Conservation (phyloP, 1,284 basidiomycete genomes). For the Coriolopsis trogii region DNA sequence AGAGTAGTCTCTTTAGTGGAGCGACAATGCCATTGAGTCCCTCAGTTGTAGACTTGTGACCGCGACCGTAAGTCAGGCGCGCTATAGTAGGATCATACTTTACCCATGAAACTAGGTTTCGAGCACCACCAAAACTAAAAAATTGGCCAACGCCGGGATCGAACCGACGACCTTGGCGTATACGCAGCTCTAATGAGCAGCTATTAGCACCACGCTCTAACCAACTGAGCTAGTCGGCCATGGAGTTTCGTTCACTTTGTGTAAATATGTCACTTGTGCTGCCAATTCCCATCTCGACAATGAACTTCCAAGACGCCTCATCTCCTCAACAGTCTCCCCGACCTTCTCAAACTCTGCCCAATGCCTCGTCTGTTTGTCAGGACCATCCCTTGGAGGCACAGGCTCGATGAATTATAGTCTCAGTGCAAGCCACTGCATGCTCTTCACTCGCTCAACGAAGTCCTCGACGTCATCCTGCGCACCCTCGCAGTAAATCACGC, state of each 20-base stretch:
- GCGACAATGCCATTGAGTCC: too few species aligned
- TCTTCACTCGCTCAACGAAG: constrained; percentile 68
- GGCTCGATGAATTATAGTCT: constrained; percentile 62
- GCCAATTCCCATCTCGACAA: constrained; percentile 71
- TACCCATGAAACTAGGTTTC: too few species aligned
- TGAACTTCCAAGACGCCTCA: constrained; percentile 58
- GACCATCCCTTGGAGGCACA: constrained; percentile 18
- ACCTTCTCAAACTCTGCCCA: constrained; percentile 72
- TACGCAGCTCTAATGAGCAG: too few species aligned
- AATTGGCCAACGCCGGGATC: too few species aligned
- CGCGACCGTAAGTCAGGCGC: neutral
- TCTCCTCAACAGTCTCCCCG: constrained; percentile 68
- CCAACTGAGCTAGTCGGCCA: too few species aligned
- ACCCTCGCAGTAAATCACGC: constrained; percentile 72
- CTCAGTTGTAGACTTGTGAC: neutral
- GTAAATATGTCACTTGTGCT: constrained; percentile 28
- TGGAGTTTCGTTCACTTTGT: neutral
- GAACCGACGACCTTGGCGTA: too few species aligned
- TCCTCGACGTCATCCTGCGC: constrained; percentile 53
- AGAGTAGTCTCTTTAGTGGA: too few species aligned
- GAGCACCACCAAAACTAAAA: too few species aligned
- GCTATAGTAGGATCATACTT: too few species aligned
- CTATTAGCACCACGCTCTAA: too few species aligned
- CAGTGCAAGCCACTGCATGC: constrained; percentile 80
- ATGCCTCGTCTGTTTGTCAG: neutral